Base-by-base conservation (phyloP, 2,329 filamentous ascomycete genomes). In the Neodidymelliopsis sp. region DNA sequence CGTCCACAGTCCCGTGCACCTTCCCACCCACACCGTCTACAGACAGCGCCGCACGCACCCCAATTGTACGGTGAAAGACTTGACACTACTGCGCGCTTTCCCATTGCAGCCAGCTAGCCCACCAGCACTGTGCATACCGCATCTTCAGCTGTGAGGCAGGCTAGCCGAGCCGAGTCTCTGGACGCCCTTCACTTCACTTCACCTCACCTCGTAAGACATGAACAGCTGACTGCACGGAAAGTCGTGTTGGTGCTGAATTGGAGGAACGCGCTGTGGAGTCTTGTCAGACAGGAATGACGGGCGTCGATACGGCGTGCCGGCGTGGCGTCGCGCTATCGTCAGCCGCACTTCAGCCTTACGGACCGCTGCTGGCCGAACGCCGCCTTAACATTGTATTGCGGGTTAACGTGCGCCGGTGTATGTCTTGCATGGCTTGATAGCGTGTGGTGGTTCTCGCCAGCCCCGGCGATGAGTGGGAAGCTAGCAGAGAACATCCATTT, bases 281-380 rank as follows among this genome's bases (percentile, higher is more conserved):
- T 28, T 33, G 33, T 42, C 37, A 41, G 45, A 37, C 23, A 16
- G 7, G 15, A 18, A 8, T 38, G 36, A 35, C 16, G 39, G 47
- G 47, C 40, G 40, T 22, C n/a, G n/a, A n/a, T n/a, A n/a, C n/a
- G n/a, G n/a, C n/a, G n/a, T n/a, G 10, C 30, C 35, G 44, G 30
- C 40, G 43, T 50, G 29, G 47, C 41, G 36, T 34, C 40, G 41
- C 47, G 47, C 47, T 45, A 50, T 27, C 7, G 27, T 45, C 40
- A 45, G 47, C 40, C 47, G 40, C 47, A 44, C 34, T 39, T 44
- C 47, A 50, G 47, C 47, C 47, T 40, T 44, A 44, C 15, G 2
- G 29, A n/a, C n/a, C n/a, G n/a, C n/a, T n/a, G n/a, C n/a, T n/a
- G n/a, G n/a, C n/a, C n/a, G n/a, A n/a, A n/a, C n/a, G n/a, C n/a